Base-by-base conservation (phyloP, 202 grass and related monocot species). In the Elaeis oleifera region DNA sequence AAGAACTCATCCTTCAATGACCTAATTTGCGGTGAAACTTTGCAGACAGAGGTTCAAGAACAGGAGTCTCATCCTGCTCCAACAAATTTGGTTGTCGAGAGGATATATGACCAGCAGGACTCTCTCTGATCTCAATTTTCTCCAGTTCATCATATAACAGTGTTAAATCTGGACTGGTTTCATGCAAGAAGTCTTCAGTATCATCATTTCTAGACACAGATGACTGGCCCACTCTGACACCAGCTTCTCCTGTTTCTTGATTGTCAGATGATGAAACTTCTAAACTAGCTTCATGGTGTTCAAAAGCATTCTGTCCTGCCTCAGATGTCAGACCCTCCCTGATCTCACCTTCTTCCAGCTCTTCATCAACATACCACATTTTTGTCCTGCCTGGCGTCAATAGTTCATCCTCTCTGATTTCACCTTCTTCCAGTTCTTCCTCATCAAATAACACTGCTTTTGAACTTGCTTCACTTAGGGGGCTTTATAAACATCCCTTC, bases 321-420 rank as follows among this genome's bases (percentile, higher is more conserved):
- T 18, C 44, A 60, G 26, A 39, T 60, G 16, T 21, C 11, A 27
- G 53, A 60, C 72, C 71, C 52, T 39, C 64, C 65, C 57, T 78
- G 56, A 87, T 60, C 53, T 80, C 70, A 51, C 73, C 76, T 83
- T 86, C 73, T 81, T 86, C 87, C 72, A 61, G 39, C 71, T 69
- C 76, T 71, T 70, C 50, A 14, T 55, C 17, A 20, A 22, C 52
- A 61, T 62, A 50, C 52, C 16, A 56, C 28, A 31, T 31, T 31
- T 6, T 31, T 31, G 28, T 31, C 28, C 5, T 6, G 36, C 9
- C 36, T 44, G 36, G 36, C 6, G 13, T 13, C 36, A 50, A 26
- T 8, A 26, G 66, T 78, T 20, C 53, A 60, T 76, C 67, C 52
- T 39, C 64, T 70, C 61, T 78, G 56, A 87, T 63, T 49, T 80